Evolutionary conservation across 768 basidiomycete genomes (phyloP).

Genomic region (Rickenella mellea): DNA sequence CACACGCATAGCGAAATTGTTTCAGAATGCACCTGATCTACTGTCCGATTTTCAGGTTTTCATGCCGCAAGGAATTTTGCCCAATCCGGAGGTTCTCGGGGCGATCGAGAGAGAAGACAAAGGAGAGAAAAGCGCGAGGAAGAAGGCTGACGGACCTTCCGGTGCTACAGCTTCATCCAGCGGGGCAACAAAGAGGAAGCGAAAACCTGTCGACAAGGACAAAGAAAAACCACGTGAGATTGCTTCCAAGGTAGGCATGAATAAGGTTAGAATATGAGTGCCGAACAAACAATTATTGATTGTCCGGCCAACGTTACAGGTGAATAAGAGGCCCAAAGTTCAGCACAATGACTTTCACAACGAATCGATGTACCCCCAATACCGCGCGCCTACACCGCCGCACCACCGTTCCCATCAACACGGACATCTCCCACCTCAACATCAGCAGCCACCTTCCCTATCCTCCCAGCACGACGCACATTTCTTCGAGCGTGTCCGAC

Average conservation of each 20-base stretch:
- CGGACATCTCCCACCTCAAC: constrained; percentile 5
- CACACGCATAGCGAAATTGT: constrained; percentile 54
- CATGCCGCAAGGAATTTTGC: constrained; percentile 32
- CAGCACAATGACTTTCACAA: constrained; percentile 14
- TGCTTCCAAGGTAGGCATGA: constrained; percentile 9
- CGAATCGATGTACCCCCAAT: constrained; percentile 17
- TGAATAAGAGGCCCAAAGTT: constrained; percentile 18
- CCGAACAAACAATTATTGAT: constrained; percentile 12
- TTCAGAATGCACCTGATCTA: constrained; percentile 69
- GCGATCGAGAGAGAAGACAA: not conserved
- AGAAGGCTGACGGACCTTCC: constrained; percentile 37
- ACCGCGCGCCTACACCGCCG: constrained; percentile 16
- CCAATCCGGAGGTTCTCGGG: not conserved
- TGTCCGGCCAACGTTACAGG: not conserved
- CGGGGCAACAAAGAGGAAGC: constrained; percentile 57
- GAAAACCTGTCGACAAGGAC: constrained; percentile 43
- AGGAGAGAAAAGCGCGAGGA: constrained; percentile 18
- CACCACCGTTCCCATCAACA: constrained; percentile 14
- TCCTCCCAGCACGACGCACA: constrained; percentile 42
- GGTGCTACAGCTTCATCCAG: constrained; percentile 23
- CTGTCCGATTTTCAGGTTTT: constrained; percentile 68
- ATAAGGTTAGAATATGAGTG: constrained; percentile 10
- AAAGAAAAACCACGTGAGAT: constrained; percentile 22
- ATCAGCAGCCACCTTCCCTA: constrained; percentile 10
- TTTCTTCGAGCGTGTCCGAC: constrained; percentile 89